Percentiles rank a stretch among this genome's conserved stretches.
phyloP scores from a whole-genome alignment of 2,329 filamentous ascomycete species.

The Colletotrichum sp. region DNA sequence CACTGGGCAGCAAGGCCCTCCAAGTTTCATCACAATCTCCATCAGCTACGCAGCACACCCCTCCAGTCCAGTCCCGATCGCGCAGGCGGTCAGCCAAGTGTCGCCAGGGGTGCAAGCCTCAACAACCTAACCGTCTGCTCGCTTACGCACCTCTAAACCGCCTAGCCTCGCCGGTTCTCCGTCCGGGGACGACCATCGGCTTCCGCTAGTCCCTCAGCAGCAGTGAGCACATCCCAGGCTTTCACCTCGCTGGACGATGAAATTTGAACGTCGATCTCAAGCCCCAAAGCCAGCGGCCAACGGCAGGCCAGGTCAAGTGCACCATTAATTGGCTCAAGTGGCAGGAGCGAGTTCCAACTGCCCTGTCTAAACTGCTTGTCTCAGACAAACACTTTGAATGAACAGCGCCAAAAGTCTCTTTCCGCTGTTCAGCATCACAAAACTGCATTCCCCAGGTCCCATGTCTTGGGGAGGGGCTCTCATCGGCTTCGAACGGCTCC shows the following conservation, averaged over 20 bases:
- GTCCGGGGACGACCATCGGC: conserved; percentile 15
- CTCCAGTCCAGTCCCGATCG: neutral
- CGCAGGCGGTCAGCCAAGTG: conserved; percentile 13
- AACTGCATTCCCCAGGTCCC: neutral
- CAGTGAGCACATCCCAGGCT: neutral
- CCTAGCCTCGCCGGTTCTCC: conserved; percentile 18
- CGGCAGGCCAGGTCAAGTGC: neutral
- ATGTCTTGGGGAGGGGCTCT: neutral
- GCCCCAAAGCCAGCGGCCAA: neutral
- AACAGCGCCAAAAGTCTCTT: conserved; percentile 5
- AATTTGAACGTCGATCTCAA: neutral
- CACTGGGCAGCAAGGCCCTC: neutral
- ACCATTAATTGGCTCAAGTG: neutral
- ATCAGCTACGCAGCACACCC: neutral
- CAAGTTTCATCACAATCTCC: neutral
- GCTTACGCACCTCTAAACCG: conserved; percentile 20
- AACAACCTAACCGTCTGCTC: conserved; percentile 20
- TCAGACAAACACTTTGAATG: neutral
- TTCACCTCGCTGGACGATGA: conserved; percentile 1
- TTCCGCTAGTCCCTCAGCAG: conserved; percentile 1
- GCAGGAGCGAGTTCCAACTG: neutral
- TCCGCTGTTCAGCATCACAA: neutral
- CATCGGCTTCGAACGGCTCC: neutral
- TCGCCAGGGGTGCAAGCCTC: conserved; percentile 17
- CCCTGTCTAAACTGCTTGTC: conserved; percentile 5